These are phyloP conservation scores for Boletus eberwhitei DNA, from an alignment of 768 basidiomycete genomes.

Conservation along the genomic window DNA sequence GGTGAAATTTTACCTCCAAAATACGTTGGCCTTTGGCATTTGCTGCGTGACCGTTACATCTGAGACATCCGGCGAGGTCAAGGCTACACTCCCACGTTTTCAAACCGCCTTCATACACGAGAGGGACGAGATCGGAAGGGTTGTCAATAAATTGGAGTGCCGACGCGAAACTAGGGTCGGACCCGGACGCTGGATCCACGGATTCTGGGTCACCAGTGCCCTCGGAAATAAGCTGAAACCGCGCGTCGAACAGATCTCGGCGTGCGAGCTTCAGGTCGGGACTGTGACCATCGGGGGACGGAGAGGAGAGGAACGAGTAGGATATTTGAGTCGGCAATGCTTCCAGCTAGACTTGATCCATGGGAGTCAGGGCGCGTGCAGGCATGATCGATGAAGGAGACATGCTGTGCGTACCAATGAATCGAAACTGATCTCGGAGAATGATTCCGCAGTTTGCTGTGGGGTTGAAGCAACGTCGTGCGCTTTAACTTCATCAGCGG, in stretches of 20 bases:
- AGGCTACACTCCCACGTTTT: conserved; percentile 98
- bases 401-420: conserved; percentile 29
- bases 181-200: conserved; percentile 17
- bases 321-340: conserved; percentile 72
- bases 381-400: not conserved
- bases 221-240: conserved; percentile 86
- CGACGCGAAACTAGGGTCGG: conserved; percentile 14
- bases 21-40: conserved; percentile 48
- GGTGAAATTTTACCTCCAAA: conserved; percentile 55
- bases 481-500: not conserved
- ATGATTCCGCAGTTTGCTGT: conserved; percentile 11
- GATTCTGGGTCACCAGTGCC: conserved; percentile 33
- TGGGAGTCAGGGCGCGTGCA: conserved; percentile 3
- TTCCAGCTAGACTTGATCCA: conserved; percentile 49
- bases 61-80: conserved; percentile 74
- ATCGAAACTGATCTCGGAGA: conserved; percentile 29
- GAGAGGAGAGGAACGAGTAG: conserved; percentile 67
- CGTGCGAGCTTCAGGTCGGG: conserved; percentile 49
- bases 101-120: conserved; percentile 92
- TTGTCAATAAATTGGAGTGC: conserved; percentile 69
- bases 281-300: conserved; percentile 34
- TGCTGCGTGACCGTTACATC: conserved; percentile 28
- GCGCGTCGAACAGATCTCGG: conserved; percentile 90
- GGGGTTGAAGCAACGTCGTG: not conserved
- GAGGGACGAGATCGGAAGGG: conserved; percentile 86